These are phyloP conservation scores for Fusarium oligoseptatum DNA, from an alignment of 2,329 filamentous ascomycete species.

Conservation along the genomic window DNA sequence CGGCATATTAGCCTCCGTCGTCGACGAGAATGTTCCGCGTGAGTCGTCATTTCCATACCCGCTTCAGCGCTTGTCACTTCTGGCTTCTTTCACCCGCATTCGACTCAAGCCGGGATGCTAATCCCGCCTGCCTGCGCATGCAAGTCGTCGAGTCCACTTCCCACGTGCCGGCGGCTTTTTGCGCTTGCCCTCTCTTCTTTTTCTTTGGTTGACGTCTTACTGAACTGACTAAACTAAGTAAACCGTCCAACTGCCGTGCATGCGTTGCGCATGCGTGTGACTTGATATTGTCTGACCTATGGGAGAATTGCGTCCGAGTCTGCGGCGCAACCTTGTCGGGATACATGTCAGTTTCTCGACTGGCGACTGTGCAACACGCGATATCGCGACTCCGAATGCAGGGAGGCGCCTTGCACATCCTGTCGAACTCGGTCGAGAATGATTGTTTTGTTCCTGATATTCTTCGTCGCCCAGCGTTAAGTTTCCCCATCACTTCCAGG, in stretches of 20 bases:
- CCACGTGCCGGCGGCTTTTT: conserved; percentile 16
- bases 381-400: neutral
- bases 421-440: conserved; percentile 1
- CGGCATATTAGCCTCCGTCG: conserved; percentile 4
- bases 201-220: neutral
- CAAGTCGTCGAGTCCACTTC: conserved; percentile 3
- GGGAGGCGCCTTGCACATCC: conserved; percentile 8
- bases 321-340: conserved; percentile 1
- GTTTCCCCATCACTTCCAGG: conserved; percentile 7
- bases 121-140: neutral
- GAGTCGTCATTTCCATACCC: conserved; percentile 3
- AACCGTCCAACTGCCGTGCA: conserved; percentile 7
- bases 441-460: conserved; percentile 9
- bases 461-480: neutral
- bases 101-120: neutral
- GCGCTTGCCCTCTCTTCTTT: neutral
- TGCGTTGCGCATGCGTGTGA: neutral
- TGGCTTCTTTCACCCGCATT: conserved; percentile 19
- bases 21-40: conserved; percentile 7
- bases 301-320: conserved; percentile 20
- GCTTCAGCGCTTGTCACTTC: conserved; percentile 9
- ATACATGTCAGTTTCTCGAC: conserved; percentile 4
- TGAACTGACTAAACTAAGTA: neutral
- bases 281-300: conserved; percentile 7
- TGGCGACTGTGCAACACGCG: conserved; percentile 4